Evolutionary conservation across 306 rosid species (phyloP).

Genomic region (Cajanus cajan): DNA sequence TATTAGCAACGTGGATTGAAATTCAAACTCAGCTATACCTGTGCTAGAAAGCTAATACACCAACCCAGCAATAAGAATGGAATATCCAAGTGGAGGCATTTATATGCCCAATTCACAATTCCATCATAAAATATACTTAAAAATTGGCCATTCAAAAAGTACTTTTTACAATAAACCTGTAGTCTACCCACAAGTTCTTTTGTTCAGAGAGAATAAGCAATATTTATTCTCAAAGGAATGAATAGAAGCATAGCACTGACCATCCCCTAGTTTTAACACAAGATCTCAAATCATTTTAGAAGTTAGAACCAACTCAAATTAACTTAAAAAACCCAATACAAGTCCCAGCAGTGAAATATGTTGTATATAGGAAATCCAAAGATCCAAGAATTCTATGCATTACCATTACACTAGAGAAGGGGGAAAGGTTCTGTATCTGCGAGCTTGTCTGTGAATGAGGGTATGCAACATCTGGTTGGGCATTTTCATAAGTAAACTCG

Average conservation of each 20-base stretch:
- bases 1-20: neutral
- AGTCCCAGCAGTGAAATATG: neutral
- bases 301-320: constrained; percentile 10
- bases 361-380: constrained; percentile 8
- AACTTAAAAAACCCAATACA: neutral
- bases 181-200: neutral
- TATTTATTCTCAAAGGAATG: neutral
- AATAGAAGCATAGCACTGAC: neutral
- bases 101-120: neutral
- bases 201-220: constrained; percentile 8
- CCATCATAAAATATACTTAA: neutral
- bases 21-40: neutral
- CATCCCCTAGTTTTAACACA: constrained; percentile 12
- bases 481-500: constrained; percentile 66
- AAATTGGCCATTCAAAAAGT: neutral
- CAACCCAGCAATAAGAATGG: neutral
- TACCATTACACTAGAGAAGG: constrained; percentile 88
- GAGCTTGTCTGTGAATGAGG: constrained; percentile 70
- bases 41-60: neutral
- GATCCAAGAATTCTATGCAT: constrained; percentile 19
- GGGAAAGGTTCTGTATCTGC: constrained; percentile 78
- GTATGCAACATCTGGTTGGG: constrained; percentile 59
- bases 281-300: neutral
- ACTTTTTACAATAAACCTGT: neutral
- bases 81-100: neutral